Conservation (phyloP, 2,329 filamentous ascomycete genomes). For the Pestalotiopsis sp. region DNA sequence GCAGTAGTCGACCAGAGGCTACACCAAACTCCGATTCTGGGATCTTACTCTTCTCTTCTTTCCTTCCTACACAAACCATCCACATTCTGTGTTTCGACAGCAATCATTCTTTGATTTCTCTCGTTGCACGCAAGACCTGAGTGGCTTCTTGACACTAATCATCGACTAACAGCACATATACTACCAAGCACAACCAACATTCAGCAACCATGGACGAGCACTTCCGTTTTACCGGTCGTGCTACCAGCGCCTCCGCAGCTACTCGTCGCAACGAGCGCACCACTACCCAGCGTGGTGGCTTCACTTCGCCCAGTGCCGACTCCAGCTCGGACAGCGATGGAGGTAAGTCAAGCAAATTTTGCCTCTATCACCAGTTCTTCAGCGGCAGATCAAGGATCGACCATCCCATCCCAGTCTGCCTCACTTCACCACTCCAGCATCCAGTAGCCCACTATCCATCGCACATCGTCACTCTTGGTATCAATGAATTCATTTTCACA, state of each 20-base stretch:
- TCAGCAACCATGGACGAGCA: neutral
- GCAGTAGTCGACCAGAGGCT: neutral
- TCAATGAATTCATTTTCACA: neutral
- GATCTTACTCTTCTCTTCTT: neutral
- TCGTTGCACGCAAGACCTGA: neutral
- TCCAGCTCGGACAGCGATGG: neutral
- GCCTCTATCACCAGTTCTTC: neutral
- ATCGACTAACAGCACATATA: neutral
- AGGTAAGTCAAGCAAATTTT: constrained; percentile 4
- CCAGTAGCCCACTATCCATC: no score
- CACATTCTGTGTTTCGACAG: neutral
- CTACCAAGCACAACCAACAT: neutral
- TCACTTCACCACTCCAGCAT: neutral
- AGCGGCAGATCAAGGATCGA: neutral
- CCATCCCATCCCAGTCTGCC: neutral
- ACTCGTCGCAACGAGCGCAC: neutral
- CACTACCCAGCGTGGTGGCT: neutral
- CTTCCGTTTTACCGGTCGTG: neutral
- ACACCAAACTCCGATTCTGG: neutral
- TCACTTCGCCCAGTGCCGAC: constrained; percentile 8
- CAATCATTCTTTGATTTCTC: neutral
- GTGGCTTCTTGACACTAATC: neutral
- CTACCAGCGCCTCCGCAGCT: neutral
- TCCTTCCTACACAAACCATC: neutral
- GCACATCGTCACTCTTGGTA: no score